Conservation (phyloP, 2,329 filamentous ascomycete species). For the Rhinocladiella mackenziei region DNA sequence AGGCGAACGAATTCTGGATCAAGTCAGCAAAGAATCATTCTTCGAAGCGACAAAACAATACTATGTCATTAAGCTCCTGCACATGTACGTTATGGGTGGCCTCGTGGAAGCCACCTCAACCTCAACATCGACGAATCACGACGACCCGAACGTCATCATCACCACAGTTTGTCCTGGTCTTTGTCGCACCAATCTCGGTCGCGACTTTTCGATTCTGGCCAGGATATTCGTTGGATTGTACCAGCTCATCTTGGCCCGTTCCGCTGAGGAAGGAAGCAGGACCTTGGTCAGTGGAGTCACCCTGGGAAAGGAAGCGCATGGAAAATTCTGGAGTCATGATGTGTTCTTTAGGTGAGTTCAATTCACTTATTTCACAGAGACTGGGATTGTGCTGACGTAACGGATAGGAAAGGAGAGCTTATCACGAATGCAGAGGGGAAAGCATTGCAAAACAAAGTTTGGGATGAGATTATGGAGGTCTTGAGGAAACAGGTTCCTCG, state of each 20-base stretch:
- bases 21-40: neutral
- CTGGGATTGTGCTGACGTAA: neutral
- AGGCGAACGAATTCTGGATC: neutral
- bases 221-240: neutral
- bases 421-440: neutral
- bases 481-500: slow-evolving; percentile 2
- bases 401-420: neutral
- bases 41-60: slow-evolving; percentile 3
- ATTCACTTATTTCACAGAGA: neutral
- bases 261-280: neutral
- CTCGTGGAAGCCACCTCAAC: neutral
- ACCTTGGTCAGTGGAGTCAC: neutral
- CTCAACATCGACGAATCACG: neutral
- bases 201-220: neutral
- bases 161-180: slow-evolving; percentile 1
- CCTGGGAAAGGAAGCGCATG: neutral
- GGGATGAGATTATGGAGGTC: neutral
- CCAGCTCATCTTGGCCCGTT: neutral
- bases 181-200: slow-evolving; percentile 1
- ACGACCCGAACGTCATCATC: neutral
- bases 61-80: neutral
- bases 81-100: slow-evolving; percentile 1
- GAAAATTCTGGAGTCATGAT: slow-evolving; percentile 1
- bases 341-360: neutral
- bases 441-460: neutral